Evolutionary conservation across 2,329 filamentous ascomycete species (phyloP).

Genomic region (Rutstroemia sp.): DNA sequence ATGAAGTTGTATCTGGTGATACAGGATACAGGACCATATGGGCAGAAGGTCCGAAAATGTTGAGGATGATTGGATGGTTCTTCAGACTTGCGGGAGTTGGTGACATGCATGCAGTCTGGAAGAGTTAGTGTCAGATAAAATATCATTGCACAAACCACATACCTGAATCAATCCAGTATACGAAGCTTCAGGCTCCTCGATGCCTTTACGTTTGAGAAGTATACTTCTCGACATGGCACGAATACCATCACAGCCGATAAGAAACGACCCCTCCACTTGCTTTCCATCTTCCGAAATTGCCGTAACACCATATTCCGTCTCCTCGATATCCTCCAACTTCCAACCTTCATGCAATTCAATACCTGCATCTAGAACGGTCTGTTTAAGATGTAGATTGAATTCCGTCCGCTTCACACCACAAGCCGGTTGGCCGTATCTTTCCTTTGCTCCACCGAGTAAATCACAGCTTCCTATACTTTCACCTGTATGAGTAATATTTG

Average conservation of each 20-base stretch:
- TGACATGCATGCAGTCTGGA: background rate
- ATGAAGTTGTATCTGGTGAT: slow-evolving; percentile 3
- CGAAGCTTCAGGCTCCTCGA: slow-evolving; percentile 2
- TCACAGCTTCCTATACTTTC: background rate
- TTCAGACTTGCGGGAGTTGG: background rate
- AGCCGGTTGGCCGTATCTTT: slow-evolving; percentile 8
- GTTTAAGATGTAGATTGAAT: slow-evolving; percentile 7
- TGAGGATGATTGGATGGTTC: background rate
- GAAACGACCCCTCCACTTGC: slow-evolving; percentile 7
- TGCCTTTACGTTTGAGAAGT: background rate
- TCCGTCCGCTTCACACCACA: slow-evolving; percentile 7
- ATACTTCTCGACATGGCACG: slow-evolving; percentile 4
- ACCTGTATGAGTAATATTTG: background rate
- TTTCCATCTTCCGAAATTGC: slow-evolving; percentile 5
- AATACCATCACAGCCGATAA: slow-evolving; percentile 15
- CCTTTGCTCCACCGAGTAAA: slow-evolving; percentile 2
- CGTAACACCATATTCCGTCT: background rate
- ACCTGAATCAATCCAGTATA: slow-evolving; percentile 10
- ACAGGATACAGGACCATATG: slow-evolving; percentile 7
- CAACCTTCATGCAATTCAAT: slow-evolving; percentile 7
- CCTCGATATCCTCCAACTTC: slow-evolving; percentile 8
- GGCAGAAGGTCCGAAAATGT: slow-evolving; percentile 7
- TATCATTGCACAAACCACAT: background rate
- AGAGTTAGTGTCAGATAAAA: too few relatives aligned
- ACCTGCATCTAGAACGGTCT: background rate